Base-by-base conservation (phyloP, 2,329 filamentous ascomycete genomes). In the Calonectria hongkongensis region DNA sequence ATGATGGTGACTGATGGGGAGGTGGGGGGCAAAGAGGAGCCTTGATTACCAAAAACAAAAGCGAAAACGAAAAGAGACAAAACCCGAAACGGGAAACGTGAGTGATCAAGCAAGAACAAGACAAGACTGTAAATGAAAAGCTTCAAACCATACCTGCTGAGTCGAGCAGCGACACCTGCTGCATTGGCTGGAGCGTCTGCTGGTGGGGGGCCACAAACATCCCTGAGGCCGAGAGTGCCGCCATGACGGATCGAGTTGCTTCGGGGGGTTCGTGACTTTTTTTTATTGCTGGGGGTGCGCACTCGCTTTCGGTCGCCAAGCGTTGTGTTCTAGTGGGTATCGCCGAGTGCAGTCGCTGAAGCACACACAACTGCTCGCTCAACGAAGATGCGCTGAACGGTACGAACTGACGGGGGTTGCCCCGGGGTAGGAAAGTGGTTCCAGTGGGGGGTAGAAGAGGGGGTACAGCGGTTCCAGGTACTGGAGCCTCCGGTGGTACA, bases 391-490 rank as follows among this genome's bases (percentile, higher is more conserved):
- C 56, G 65, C 65, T 72, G 58, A 48, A 68, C 39, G 56, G 33
- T 64, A 60, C 70, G 60, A 58, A 68, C 58, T 43, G 58, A 64
- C 45, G 56, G 48, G 60, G 45, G 66, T 45, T 62, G 50, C 33
- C 33, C 54, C 70, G 51, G 51, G 63, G 66, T 47, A 50, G 56
- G 41, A 33, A 48, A 63, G 54, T 74, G 68, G 39, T 65, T 72
- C 67, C 50, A 68, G 73, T 68, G 74, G 66, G 75, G 71, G 71
- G 64, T 50, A 48, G 58, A 68, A 50, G 41, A 51, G 74, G 68
- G 70, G 74, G 77, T 79, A 79, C 77, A 70, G 78, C 41, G 74
- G 60, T 71, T 78, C 62, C 70, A 73, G 72, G 78, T 79, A 79
- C 73, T 75, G 72, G 70, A 58, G 75, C 68, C 62, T 72, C 70